Base-by-base conservation (phyloP, 2,329 filamentous ascomycete species). In the Penicillium expansum region DNA sequence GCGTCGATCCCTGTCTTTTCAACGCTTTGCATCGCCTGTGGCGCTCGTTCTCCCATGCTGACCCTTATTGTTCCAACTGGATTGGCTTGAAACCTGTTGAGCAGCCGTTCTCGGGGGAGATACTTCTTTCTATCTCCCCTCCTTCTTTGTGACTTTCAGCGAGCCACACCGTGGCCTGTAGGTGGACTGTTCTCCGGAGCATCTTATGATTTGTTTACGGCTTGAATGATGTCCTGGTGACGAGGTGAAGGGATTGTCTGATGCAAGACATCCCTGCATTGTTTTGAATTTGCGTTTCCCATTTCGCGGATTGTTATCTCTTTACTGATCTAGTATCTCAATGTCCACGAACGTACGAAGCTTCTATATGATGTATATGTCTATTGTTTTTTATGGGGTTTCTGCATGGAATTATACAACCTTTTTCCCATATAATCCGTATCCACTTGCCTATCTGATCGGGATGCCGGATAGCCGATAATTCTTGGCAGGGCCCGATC, bases 331-430 rank as follows among this genome's bases (percentile, higher is more conserved):
- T 54, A 60, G 54, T 62, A 57, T 55, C 53, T 62, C 57, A 57
- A 66, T 62, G 58, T 67, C 64, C 58, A 68, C 56, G 65, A 65
- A 68, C 66, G 67, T 62, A 73, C 68, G 70, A 63, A 71, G 57
- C 62, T 47, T 48, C 67, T 69, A 63, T 64, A 68, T 71, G 68
- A 72, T 72, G 69, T 73, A 73, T 66, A 72, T 65, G 70, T 70
- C 71, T 73, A 54, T 55, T 43, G 18, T 8, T 56, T 24, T 24
- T 18, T 43, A 13, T 20, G 24, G 42, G 30, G 5, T 30, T 29
- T 39, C 5, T 27, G 24, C 18, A 20, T 29, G n/a, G 41, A 47
- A 33, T 53, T 39, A 22, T 20, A 32, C 16, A 39, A 32, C 50
- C 35, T 22, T 43, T 32, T 29, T 48, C 24, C 24, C 4, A 39